Conservation (phyloP, 2,329 filamentous ascomycete species). For the Trichoderma gracile region DNA sequence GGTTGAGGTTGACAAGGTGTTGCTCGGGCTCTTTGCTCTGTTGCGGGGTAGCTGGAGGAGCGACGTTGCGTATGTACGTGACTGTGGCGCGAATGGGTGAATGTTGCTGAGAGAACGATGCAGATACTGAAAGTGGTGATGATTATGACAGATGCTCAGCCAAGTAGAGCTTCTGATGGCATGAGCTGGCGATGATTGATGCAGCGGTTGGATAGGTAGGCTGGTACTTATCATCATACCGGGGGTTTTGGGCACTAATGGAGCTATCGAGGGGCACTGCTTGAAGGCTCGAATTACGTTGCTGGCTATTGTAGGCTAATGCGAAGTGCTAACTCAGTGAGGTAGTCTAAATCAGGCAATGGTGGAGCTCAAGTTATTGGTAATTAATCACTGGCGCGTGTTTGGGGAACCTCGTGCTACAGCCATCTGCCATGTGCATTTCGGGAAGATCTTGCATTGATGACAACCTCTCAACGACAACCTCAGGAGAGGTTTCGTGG, state of each 20-base stretch:
- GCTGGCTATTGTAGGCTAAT: neutral
- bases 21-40: neutral
- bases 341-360: neutral
- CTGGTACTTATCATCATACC: neutral
- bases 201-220: constrained; percentile 2
- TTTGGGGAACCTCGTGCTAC: neutral
- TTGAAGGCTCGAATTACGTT: neutral
- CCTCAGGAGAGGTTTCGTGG: too few species aligned
- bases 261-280: constrained; percentile 1
- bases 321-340: too few species aligned
- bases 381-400: neutral
- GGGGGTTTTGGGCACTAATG: neutral
- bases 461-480: too few species aligned
- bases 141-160: neutral
- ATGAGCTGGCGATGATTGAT: constrained; percentile 6
- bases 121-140: neutral
- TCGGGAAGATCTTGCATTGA: too few species aligned
- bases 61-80: neutral
- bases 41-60: neutral
- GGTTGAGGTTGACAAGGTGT: neutral
- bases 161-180: neutral
- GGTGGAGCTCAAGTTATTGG: neutral
- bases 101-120: neutral
- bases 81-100: neutral
- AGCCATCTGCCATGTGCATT: too few species aligned